A percentile compares a stretch with the other conserved stretches of the same genome.
These are phyloP conservation scores for Candida yuanshanica DNA, from an alignment of 805 yeast species.

Conservation along the genomic window DNA sequence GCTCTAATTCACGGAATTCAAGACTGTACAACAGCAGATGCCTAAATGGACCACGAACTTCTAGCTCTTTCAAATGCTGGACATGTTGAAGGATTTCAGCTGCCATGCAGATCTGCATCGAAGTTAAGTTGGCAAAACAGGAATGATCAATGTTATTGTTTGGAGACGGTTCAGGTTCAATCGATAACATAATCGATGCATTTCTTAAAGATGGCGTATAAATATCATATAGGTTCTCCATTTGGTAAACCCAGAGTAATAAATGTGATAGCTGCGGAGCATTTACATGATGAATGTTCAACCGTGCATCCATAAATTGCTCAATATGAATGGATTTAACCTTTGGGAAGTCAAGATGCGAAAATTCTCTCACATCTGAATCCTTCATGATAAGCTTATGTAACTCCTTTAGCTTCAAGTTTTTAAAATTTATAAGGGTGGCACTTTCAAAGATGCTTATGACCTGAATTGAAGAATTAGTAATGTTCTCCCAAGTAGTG, in stretches of 20 bases:
- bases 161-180: conserved; percentile 9
- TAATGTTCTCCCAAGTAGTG: conserved; percentile 7
- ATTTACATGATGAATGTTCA: conserved; percentile 7
- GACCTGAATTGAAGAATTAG: conserved; percentile 5
- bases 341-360: conserved; percentile 7
- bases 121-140: conserved; percentile 5
- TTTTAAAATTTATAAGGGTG: conserved; percentile 2
- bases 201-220: conserved; percentile 3
- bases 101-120: conserved; percentile 13
- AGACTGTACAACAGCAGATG: conserved; percentile 4
- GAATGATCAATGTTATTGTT: conserved; percentile 7
- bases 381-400: conserved; percentile 6
- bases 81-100: conserved; percentile 10
- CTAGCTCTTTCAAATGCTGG: conserved; percentile 4
- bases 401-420: conserved; percentile 3
- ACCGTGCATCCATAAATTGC: conserved; percentile 10
- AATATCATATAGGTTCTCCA: conserved; percentile 5
- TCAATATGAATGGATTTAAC: conserved; percentile 10
- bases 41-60: conserved; percentile 14
- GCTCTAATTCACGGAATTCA: conserved; percentile 3
- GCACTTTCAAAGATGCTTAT: conserved; percentile 6
- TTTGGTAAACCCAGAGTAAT: conserved; percentile 10
- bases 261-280: conserved; percentile 9
- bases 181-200: conserved; percentile 15
- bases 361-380: conserved; percentile 8